Evolutionary conservation across 495 filamentous ascomycete genomes (phyloP), one percentile per base, ranked within the genome.

Genomic region (Aspergillus asperescens): DNA sequence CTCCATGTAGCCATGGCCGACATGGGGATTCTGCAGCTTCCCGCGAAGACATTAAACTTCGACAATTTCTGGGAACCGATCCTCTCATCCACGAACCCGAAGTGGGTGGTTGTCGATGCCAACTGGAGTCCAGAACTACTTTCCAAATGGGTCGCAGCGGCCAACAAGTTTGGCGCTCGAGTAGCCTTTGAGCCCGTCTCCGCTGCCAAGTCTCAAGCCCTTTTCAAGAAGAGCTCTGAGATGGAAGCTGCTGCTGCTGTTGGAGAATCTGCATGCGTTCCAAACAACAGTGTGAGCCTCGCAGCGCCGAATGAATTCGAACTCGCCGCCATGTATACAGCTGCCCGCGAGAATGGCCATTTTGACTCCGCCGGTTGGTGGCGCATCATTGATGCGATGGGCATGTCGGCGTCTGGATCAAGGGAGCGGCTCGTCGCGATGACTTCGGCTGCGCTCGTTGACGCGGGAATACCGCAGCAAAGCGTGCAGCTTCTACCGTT

Each of bases 141-240:
- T 12, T 70, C 71, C 27, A 74, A 76, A 40, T 90, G 85, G 86
- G 68, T 84, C 29, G 50, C 65, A 7, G 61, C 80, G n/a, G 86
- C 74, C 23, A 79, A 77, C 48, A 65, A 66, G 39, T 58, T 77
- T 48, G 70, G 71, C 13, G 75, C 81, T 7, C 71, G 74, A 2
- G 76, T 90, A n/a, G 85, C 85, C 13, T 94, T 91, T 57, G 93
- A 98, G 64, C 93, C 93, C n/a, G 94, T 96, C 8, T 93, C 89
- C 2, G 76, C 76, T 2, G 80, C 77, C 38, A 98, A 98, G 66
- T 78, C 88, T 7, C 69, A 77, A 7, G 74, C 84, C 3, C 67
- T 96, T 4, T 90, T 96, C 60, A 65, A 68, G 20, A 57, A 61
- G 6, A 52, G 50, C 39, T 35, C 50, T 20, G 62, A 48, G 46